Conservation (phyloP, 208 protist species). For the Crithidia mellificae region DNA sequence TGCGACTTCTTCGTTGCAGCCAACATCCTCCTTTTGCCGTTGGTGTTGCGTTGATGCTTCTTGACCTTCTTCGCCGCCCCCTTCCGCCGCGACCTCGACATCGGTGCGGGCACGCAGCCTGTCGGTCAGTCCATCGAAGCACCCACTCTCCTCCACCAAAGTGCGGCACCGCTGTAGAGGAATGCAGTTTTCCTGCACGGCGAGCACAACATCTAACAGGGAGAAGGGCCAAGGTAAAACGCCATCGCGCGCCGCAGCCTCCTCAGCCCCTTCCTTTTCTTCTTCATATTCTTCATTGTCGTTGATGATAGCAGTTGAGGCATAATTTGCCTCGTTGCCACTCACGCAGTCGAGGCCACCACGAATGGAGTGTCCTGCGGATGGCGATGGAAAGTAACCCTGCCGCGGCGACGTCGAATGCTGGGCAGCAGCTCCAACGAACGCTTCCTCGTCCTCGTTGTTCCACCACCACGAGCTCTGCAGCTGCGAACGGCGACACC, state of each 20-base stretch:
- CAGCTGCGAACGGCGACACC: neutral
- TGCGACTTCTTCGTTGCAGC: no score
- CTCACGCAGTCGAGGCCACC: neutral
- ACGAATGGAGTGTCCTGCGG: no score
- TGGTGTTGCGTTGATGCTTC: no score
- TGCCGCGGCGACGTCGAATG: no score
- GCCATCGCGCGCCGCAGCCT: neutral
- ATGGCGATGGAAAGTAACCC: no score
- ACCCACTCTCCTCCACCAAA: constrained; percentile 39
- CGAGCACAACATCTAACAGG: constrained; percentile 28
- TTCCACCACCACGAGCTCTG: neutral
- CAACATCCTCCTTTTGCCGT: no score
- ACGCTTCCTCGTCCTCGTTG: constrained; percentile 10
- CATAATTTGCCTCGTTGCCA: no score
- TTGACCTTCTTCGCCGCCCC: no score
- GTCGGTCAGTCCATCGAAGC: constrained; percentile 32
- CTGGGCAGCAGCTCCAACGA: no score
- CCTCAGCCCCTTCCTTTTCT: neutral
- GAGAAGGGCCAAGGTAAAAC: constrained; percentile 9
- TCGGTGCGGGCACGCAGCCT: no score
- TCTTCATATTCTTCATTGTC: neutral
- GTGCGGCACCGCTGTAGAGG: constrained; percentile 34
- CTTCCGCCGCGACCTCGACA: no score
- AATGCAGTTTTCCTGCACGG: constrained; percentile 35
- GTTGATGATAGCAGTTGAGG: no score